Base-by-base conservation (phyloP, 2,329 filamentous ascomycete genomes). In the Curvularia eragrostidis region DNA sequence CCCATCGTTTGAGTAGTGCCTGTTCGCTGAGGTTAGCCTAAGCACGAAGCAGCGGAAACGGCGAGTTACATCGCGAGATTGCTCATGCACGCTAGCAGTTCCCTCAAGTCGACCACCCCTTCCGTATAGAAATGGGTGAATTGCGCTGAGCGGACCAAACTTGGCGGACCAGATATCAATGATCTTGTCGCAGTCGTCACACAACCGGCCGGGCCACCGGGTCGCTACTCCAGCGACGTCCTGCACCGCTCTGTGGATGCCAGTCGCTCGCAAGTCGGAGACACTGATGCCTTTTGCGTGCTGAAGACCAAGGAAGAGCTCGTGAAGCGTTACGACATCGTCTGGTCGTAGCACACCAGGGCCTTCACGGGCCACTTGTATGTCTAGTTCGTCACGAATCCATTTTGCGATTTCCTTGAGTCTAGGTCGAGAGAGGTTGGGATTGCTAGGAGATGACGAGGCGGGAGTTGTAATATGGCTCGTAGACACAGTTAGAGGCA, bases 361-460 rank as follows among this genome's bases (percentile, higher is more conserved):
- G 1, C 81, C 81, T 38, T 82, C 75, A 18, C 76, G 78, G 5
- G 81, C 79, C 46, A 82, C 74, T 41, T 76, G 66, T 3, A 77
- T 72, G 51, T 83, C 81, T 15, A 83, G 77, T 5, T 77, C 75
- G 63, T 83, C 79, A 34, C 81, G 79, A 49, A 83, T 81, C 79
- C 80, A 82, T 30, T 67, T 68, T 3, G 78, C 69, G 42, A 77
- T 66, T 19, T 71, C 55, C 36, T 70, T 76, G 43, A 82, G 75
- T 21, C 69, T 66, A 5, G 59, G 15, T 19, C 68, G 68, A 10
- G 71, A 69, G 48, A 75, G 62, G 21, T 71, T 59, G 5, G 36
- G 19, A 18, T 41, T 50, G 7, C 39, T 34, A 9, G 62, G 66
- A 21, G 64, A 36, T 10, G 56, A 58, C 21, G 43, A 15, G 6